Evolutionary conservation across 2,329 filamentous ascomycete species (phyloP), one percentile per base, ranked within the genome.

Genomic region (Fusarium sterilihyphosum): DNA sequence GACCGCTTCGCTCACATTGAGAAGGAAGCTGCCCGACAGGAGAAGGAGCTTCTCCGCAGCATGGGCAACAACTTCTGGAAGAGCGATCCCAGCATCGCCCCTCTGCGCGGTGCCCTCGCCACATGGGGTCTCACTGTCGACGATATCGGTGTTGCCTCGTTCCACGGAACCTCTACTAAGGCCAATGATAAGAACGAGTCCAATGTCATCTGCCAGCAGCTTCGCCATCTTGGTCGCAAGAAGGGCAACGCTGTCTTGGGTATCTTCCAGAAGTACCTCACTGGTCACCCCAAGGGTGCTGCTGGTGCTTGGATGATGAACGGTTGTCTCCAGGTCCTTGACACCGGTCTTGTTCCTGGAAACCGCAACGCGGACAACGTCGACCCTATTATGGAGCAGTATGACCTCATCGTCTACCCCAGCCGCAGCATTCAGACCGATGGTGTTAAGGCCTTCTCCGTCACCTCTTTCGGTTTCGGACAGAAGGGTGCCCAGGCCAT

Each of bases 171-270:
- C 46, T 98, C 96, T 2, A 99, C 96, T 75, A 95, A 97, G 82
- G 96, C 96, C 78, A 99, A 99, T 84, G 96, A 99, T 88, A 98
- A 98, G 92, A 99, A 99, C 85, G 96, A 99, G 84, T 98, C 96
- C 24, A 95, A 95, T 61, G 96, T 98, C 80, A 93, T 99, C 79
- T 98, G 96, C 88, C 92, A 98, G 83, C 97, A 99, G 86, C 91
- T 99, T 84, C 92, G 92, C 78, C 97, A 99, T 82, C 92, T 99
- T 61, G 96, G 96, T 76, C 94, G 96, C 79, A 93, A 92, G 85
- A 98, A 98, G 91, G 96, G 97, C 80, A 99, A 99, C 81, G 95
- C 96, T 38, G 88, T 99, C 20, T 86, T 98, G 75, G 96, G 95
- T 87, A 95, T 99, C 83, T 99, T 98, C 93, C 96, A 99, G 86